Evolutionary conservation across 495 filamentous ascomycete species (phyloP).

Genomic region (Lichina pygmaea): DNA sequence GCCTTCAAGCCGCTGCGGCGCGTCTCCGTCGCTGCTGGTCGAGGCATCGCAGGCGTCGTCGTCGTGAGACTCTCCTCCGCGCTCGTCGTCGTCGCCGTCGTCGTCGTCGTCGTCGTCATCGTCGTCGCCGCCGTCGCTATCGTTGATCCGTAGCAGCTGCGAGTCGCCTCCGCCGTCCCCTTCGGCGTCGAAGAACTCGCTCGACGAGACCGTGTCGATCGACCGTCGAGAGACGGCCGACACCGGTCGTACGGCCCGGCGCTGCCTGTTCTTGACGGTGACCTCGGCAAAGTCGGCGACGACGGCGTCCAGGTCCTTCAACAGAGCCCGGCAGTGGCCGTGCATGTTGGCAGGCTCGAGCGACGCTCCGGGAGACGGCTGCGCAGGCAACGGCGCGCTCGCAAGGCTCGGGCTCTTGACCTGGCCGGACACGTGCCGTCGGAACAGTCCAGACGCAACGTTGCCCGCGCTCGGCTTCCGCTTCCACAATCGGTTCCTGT

Average conservation of each 20-base stretch:
- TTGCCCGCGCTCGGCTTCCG: constrained; percentile 37
- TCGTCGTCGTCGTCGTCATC: constrained; percentile 23
- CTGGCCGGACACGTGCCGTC: constrained; percentile 23
- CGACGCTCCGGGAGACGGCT: background rate
- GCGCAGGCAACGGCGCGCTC: background rate
- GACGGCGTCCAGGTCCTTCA: constrained; percentile 60
- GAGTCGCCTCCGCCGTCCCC: constrained; percentile 32
- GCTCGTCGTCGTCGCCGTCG: constrained; percentile 21
- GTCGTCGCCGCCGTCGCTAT: constrained; percentile 23
- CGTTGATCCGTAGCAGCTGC: constrained; percentile 47
- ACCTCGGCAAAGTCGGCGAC: constrained; percentile 58
- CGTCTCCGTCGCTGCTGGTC: constrained; percentile 25
- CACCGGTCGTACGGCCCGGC: constrained; percentile 26
- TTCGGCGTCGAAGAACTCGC: constrained; percentile 87
- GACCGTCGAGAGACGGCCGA: constrained; percentile 30
- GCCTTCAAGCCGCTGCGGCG: background rate
- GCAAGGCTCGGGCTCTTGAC: constrained; percentile 19
- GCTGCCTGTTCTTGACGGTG: constrained; percentile 48
- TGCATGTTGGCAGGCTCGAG: constrained; percentile 34
- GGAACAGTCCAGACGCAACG: constrained; percentile 15
- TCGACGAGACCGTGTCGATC: constrained; percentile 52
- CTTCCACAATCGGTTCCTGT: constrained; percentile 59
- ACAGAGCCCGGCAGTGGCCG: constrained; percentile 49
- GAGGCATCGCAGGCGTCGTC: constrained; percentile 25
- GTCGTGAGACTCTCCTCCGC: constrained; percentile 21